Evolutionary conservation across 192 early-diverging fungal genomes (phyloP).

Genomic region (Coemansia sp.): DNA sequence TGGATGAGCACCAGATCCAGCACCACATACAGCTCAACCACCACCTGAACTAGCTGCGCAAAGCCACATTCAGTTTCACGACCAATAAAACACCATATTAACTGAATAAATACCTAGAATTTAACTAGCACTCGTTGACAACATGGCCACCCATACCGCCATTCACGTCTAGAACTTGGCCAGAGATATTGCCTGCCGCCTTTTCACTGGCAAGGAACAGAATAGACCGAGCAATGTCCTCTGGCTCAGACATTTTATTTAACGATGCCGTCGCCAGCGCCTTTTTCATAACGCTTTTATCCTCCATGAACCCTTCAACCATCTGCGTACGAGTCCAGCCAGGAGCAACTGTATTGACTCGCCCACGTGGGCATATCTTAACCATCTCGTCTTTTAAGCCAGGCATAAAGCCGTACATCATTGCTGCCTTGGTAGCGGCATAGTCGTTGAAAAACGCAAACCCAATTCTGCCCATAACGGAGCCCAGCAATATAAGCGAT

Average conservation of each 20-base stretch:
- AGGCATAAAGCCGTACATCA: slow-evolving; percentile 53
- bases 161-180: slow-evolving; percentile 56
- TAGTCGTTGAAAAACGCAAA: slow-evolving; percentile 59
- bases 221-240: slow-evolving; percentile 56
- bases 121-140: background rate
- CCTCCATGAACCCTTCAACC: slow-evolving; percentile 53
- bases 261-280: slow-evolving; percentile 58
- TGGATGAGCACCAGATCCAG: slow-evolving; percentile 42
- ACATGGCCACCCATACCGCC: slow-evolving; percentile 56
- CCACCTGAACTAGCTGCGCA: too few species aligned
- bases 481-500: slow-evolving; percentile 37
- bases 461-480: slow-evolving; percentile 61
- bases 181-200: slow-evolving; percentile 59
- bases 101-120: too few species aligned
- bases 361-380: slow-evolving; percentile 52
- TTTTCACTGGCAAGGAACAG: slow-evolving; percentile 51
- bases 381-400: slow-evolving; percentile 61
- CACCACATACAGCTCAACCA: slow-evolving; percentile 50
- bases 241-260: slow-evolving; percentile 58
- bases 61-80: too few species aligned
- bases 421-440: slow-evolving; percentile 48
- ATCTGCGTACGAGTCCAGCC: slow-evolving; percentile 63
- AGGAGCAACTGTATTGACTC: slow-evolving; percentile 51
- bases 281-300: slow-evolving; percentile 48
- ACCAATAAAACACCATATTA: too few species aligned